These are phyloP conservation scores for Phytophthora cactorum DNA, from an alignment of 352 stramenopile species.

Conservation along the genomic window DNA sequence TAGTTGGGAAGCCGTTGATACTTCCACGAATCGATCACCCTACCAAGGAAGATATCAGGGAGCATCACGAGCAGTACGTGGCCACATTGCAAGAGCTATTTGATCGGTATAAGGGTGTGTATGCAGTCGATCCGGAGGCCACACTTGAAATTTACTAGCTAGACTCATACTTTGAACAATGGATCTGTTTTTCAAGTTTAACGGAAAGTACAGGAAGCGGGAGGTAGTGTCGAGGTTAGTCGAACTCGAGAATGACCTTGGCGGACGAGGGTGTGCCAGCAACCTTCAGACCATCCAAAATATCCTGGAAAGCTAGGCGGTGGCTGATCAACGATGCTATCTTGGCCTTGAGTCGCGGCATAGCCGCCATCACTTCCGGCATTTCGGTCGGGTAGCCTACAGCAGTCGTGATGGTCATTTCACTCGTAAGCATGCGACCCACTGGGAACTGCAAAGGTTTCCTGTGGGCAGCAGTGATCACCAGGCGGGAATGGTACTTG, in stretches of 20 bases:
- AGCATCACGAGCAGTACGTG: constrained; percentile 91
- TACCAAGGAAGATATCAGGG: constrained; percentile 83
- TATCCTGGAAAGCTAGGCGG: constrained; percentile 29
- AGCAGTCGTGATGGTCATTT: constrained; percentile 37
- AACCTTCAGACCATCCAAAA: constrained; percentile 28
- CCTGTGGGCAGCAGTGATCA: constrained; percentile 29
- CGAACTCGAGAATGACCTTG: constrained; percentile 37
- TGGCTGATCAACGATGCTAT: constrained; percentile 36
- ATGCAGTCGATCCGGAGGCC: constrained; percentile 68
- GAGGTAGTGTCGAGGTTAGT: constrained; percentile 7
- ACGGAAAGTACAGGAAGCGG: background rate
- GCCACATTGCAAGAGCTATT: constrained; percentile 78
- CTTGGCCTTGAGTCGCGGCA: constrained; percentile 27
- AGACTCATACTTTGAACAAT: background rate
- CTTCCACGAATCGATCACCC: constrained; percentile 88
- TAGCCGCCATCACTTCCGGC: constrained; percentile 28
- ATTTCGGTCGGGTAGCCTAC: constrained; percentile 36
- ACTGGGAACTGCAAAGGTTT: constrained; percentile 31
- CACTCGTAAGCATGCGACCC: constrained; percentile 32
- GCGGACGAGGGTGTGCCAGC: constrained; percentile 32
- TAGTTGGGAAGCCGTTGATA: constrained; percentile 85
- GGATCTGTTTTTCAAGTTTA: constrained; percentile 2
- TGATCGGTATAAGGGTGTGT: constrained; percentile 82
- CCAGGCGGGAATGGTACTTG: constrained; percentile 31
- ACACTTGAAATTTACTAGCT: constrained; percentile 42